Evolutionary conservation across 2,329 filamentous ascomycete genomes (phyloP), one percentile per base, ranked within the genome.

Genomic region (Sporothrix schenckii): DNA sequence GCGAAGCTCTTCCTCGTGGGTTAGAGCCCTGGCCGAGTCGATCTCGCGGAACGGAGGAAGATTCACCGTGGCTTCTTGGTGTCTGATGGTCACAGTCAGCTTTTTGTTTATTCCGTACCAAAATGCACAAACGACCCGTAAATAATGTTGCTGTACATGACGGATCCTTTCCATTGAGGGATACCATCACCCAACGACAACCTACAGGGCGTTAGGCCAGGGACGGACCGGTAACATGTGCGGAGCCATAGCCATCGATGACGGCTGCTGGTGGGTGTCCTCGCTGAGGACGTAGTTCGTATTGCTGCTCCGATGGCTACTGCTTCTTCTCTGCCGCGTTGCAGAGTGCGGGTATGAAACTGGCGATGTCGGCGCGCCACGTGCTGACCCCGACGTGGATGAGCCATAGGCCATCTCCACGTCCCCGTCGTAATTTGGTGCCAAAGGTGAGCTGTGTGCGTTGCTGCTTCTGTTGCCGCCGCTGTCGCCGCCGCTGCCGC

Each of bases 151-250:
- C 19, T 47, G 58, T n/a, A 19, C 58, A 56, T 53, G n/a, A 19
- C 7, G 34, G n/a, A 30, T 24, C 27, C 27, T 67, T 50, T 60
- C 52, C 54, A 27, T 54, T 41, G 65, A 16, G 65, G 66, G 68
- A 69, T 53, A 67, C 9, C 24, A 30, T 61, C 58, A 47, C 44
- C 65, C 39, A 61, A 61, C 70, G 63, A 68, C 68, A 68, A 74
- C 73, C 69, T 74, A 74, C 73, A 71, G 39, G 68, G 70, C 49
- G 39, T 72, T 69, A 70, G 73, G 70, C 72, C 73, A 74, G 44
- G 70, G 13, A 71, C 68, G 72, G 72, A 71, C 73, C 67, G 73
- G 70, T 70, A 69, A 63, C 50, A 68, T 68, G 11, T 74, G 70
- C 39, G 68, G 58, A 65, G 47, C 61, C 54, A 66, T 68, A 24